Evolutionary conservation across 2,329 filamentous ascomycete genomes (phyloP).

Genomic region (Sporothrix dimorphospora): DNA sequence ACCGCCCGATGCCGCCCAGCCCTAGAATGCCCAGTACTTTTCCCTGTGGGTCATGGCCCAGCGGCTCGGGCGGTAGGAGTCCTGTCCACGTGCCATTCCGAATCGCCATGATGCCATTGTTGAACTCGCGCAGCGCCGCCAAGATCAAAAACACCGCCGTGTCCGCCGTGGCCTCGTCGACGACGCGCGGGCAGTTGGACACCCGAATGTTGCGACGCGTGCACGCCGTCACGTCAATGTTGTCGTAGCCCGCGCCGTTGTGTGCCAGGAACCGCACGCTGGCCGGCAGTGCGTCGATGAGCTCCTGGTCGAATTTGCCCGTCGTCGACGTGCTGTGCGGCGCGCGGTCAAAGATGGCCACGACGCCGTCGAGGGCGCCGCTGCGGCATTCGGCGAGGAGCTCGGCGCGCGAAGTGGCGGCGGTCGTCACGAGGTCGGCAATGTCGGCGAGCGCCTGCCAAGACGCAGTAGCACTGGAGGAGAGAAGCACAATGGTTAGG

Average conservation of each 20-base stretch:
- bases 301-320: constrained; percentile 62
- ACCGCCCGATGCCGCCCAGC: constrained; percentile 62
- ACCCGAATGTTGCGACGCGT: constrained; percentile 61
- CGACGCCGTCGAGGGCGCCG: constrained; percentile 25
- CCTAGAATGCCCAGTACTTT: constrained; percentile 62
- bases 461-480: constrained; percentile 7
- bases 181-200: constrained; percentile 68
- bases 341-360: constrained; percentile 27
- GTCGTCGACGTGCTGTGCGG: constrained; percentile 48
- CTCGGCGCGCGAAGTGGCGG: constrained; percentile 3
- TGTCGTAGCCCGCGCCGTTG: constrained; percentile 62
- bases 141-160: constrained; percentile 71
- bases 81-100: constrained; percentile 64
- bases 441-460: constrained; percentile 26
- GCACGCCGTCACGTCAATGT: constrained; percentile 67
- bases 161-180: constrained; percentile 73
- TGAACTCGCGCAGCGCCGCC: constrained; percentile 68
- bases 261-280: constrained; percentile 39
- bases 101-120: constrained; percentile 60
- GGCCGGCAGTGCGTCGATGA: constrained; percentile 51
- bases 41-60: constrained; percentile 68
- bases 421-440: constrained; percentile 19
- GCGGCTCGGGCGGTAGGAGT: constrained; percentile 42
- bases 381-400: constrained; percentile 19
- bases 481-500: background rate